Base-by-base conservation (phyloP, 108 stramenopile species). In the Skeletonema marinoi region DNA sequence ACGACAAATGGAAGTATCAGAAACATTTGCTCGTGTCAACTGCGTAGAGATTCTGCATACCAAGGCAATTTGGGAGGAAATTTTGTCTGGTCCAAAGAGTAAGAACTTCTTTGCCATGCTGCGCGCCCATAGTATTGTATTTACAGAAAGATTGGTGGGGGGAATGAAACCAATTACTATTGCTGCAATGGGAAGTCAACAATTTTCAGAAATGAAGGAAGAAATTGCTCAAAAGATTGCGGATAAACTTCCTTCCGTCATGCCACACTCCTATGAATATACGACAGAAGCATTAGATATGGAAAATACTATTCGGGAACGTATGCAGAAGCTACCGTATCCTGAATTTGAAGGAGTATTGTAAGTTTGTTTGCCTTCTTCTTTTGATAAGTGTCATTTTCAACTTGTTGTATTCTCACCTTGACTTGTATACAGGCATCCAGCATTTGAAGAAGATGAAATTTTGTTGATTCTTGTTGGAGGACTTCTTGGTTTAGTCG, bases 371-470 rank as follows among this genome's bases (percentile, higher is more conserved):
- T 14, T 10, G 35, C 35, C 35, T 75, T 13, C 41, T 42, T 42
- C 0, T 42, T 2, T 42, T 42, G 35, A 25, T 13, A 12, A 13
- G 1, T 42, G 11, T 42, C 41, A 9, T 13, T 9, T 42, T 42
- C 13, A 42, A 42, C 41, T 42, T 12, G 41, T 13, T 42, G 25
- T 42, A 3, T 14, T 42, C 41, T 42, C 41, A 42, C 41, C 11
- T 42, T 42, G 41, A 42, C 41, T 13, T 12, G 41, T 13, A 12
- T 11, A 42, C 41, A 42, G 41, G 12, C 97, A 97, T 66, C 96
- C 97, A 14, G 94, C 95, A 38, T 98, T 98, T 80, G 90, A 98
- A 81, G 95, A 95, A 73, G 97, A 98, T 73, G 97, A 98, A 88
- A 88, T 90, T 35, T 88, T 94, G 62, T 86, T 98, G 30, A 97